Evolutionary conservation across 2,329 filamentous ascomycete genomes (phyloP).

Genomic region (Plenodomus lindquistii): DNA sequence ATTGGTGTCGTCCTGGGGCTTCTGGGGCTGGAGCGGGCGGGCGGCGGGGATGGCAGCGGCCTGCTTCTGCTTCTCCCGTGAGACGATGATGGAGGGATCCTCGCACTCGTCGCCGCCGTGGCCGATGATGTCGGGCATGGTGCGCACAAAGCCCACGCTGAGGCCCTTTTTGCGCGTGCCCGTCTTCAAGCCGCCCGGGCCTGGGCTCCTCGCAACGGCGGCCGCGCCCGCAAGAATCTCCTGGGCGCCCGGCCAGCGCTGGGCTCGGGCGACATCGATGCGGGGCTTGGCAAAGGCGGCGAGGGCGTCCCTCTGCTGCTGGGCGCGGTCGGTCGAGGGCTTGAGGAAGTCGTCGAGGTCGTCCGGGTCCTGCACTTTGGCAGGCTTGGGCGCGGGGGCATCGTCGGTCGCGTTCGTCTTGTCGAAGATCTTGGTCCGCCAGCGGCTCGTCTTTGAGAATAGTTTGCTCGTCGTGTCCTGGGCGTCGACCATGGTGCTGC

Average conservation of each 20-base stretch:
- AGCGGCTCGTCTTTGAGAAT: slow-evolving; percentile 47
- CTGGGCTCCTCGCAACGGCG: slow-evolving; percentile 38
- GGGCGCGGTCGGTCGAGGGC: slow-evolving; percentile 53
- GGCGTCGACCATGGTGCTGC: slow-evolving; percentile 38
- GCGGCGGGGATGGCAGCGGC: slow-evolving; percentile 21
- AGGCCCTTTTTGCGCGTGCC: slow-evolving; percentile 65
- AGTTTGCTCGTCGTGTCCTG: slow-evolving; percentile 40
- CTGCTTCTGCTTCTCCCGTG: slow-evolving; percentile 54
- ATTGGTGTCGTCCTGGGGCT: slow-evolving; percentile 36
- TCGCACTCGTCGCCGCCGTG: slow-evolving; percentile 88
- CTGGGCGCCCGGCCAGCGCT: slow-evolving; percentile 55
- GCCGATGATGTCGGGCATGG: slow-evolving; percentile 79
- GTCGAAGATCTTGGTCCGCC: slow-evolving; percentile 56
- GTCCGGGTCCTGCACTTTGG: slow-evolving; percentile 35
- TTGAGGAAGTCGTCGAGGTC: slow-evolving; percentile 63
- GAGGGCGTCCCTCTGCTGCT: slow-evolving; percentile 31
- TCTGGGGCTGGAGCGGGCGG: slow-evolving; percentile 21
- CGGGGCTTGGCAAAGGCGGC: slow-evolving; percentile 41
- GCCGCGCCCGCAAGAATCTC: slow-evolving; percentile 45
- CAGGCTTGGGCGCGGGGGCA: slow-evolving; percentile 35
- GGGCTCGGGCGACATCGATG: slow-evolving; percentile 55
- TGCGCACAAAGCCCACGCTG: slow-evolving; percentile 73
- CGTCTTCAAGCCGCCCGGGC: slow-evolving; percentile 42
- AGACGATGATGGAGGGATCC: slow-evolving; percentile 71
- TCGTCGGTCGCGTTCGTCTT: slow-evolving; percentile 36